phyloP scores from a whole-genome alignment of 164 flowering plant genomes.

The Liriodendron chinense region DNA sequence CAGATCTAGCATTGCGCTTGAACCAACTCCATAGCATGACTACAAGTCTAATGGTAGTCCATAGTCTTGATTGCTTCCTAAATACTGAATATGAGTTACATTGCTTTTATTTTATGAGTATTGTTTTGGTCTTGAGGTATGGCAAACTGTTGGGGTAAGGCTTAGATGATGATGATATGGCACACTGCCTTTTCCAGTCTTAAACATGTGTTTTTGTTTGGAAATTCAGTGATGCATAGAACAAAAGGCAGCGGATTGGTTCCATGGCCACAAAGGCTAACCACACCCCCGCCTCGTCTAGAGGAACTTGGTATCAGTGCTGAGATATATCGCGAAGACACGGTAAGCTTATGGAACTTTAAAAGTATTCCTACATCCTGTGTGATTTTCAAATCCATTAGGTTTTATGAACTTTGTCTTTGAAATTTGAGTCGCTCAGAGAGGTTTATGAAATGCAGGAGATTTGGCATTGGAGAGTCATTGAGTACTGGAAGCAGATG shows the following conservation, averaged over 20 bases:
- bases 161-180: too few species aligned
- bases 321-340: slow-evolving; percentile 58
- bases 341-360: slow-evolving; percentile 37
- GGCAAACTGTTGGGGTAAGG: too few species aligned
- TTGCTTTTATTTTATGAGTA: too few species aligned
- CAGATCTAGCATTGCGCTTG: too few species aligned
- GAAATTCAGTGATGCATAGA: slow-evolving; percentile 56
- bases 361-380: background rate
- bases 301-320: slow-evolving; percentile 62
- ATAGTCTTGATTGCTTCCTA: too few species aligned
- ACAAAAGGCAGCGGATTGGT: slow-evolving; percentile 60
- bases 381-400: background rate
- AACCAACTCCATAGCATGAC: too few species aligned
- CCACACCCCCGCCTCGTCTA: slow-evolving; percentile 68
- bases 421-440: background rate
- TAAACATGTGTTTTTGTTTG: slow-evolving; percentile 1
- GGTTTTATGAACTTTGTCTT: background rate
- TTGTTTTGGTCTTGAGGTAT: too few species aligned
- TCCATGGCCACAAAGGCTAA: slow-evolving; percentile 89
- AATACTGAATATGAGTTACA: too few species aligned
- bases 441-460: slow-evolving; percentile 36
- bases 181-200: too few species aligned
- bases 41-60: too few species aligned
- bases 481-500: slow-evolving; percentile 78
- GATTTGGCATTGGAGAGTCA: slow-evolving; percentile 61